Conservation (phyloP, 345 rosid species). For the Populus nigra region DNA sequence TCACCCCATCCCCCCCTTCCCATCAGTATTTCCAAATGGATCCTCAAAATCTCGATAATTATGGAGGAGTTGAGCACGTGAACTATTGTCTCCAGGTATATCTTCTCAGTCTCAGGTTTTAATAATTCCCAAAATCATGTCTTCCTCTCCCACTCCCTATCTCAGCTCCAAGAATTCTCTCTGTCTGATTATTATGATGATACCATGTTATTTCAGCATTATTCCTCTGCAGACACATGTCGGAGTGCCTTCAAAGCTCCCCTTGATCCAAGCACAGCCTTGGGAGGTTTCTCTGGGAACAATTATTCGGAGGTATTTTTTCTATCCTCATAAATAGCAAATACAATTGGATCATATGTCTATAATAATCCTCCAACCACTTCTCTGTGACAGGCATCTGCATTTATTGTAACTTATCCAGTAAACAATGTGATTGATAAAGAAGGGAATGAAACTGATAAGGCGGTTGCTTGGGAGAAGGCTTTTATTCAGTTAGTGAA, state of each 20-base stretch:
- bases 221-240: constrained; percentile 79
- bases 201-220: constrained; percentile 58
- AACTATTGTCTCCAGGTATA: constrained; percentile 89
- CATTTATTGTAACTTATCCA: constrained; percentile 90
- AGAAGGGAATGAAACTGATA: constrained; percentile 62
- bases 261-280: constrained; percentile 86
- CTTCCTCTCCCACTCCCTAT: not conserved
- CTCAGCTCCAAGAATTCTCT: not conserved
- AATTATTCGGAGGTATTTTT: constrained; percentile 73
- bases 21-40: constrained; percentile 89
- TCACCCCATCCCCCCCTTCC: constrained; percentile 6
- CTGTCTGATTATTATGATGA: not conserved
- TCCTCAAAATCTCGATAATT: constrained; percentile 53
- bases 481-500: constrained; percentile 79
- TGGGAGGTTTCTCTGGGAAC: constrained; percentile 92
- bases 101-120: constrained; percentile 7
- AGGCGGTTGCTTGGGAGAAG: constrained; percentile 95
- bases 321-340: constrained; percentile 15
- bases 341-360: constrained; percentile 1
- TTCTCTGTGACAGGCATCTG: constrained; percentile 75
- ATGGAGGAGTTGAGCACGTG: constrained; percentile 81
- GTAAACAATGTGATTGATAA: constrained; percentile 70
- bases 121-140: not conserved
- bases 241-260: constrained; percentile 96
- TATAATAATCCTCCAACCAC: constrained; percentile 23